Percentiles rank a stretch among this genome's conserved stretches.
phyloP scores from a whole-genome alignment of 2,329 filamentous ascomycete genomes.

The Chaetothyriales sp. region DNA sequence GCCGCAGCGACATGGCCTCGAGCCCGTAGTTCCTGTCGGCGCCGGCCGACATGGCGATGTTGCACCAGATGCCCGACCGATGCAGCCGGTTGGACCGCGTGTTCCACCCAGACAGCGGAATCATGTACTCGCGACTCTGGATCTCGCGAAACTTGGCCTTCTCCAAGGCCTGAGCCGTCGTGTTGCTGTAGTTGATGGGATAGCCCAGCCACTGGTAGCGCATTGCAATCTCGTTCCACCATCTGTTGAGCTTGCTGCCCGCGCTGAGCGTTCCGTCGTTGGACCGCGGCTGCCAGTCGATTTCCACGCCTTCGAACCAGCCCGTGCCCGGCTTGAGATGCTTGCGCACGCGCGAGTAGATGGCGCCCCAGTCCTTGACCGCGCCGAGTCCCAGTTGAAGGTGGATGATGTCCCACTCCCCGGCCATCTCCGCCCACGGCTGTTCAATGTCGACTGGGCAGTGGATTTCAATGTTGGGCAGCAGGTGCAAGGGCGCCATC shows the following conservation, averaged over 20 bases:
- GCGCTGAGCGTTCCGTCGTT: conserved; percentile 50
- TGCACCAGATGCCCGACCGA: conserved; percentile 69
- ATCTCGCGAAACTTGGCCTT: conserved; percentile 69
- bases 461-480: conserved; percentile 53
- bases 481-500: conserved; percentile 52
- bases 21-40: conserved; percentile 27
- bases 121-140: conserved; percentile 51
- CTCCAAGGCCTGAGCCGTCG: conserved; percentile 48
- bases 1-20: conserved; percentile 58
- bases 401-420: conserved; percentile 72
- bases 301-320: conserved; percentile 74
- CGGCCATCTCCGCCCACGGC: conserved; percentile 53
- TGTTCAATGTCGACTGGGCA: conserved; percentile 64
- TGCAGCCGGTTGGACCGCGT: conserved; percentile 45
- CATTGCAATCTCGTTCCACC: conserved; percentile 45
- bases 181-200: conserved; percentile 49
- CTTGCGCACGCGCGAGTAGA: conserved; percentile 59
- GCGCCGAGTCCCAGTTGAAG: conserved; percentile 66
- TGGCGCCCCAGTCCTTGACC: conserved; percentile 58
- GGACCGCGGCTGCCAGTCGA: conserved; percentile 65
- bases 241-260: conserved; percentile 43
- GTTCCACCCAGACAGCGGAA: conserved; percentile 65
- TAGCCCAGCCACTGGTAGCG: conserved; percentile 54
- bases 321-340: conserved; percentile 66
- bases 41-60: conserved; percentile 59